Base-by-base conservation (phyloP, 352 stramenopile genomes). In the Globisporangium emineosum region DNA sequence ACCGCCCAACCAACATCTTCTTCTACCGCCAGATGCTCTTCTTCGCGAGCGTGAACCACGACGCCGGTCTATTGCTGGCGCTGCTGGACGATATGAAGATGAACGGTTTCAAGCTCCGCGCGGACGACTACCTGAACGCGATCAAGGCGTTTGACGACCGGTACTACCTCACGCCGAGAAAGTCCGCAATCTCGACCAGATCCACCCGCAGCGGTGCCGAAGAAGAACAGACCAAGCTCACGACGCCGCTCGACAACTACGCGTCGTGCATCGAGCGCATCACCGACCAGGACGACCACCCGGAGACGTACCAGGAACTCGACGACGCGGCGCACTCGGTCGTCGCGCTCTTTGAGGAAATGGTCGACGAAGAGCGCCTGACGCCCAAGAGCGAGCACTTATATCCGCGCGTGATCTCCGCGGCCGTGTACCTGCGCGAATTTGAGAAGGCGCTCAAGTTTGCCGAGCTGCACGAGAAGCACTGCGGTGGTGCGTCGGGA, bases 21-120 rank as follows among this genome's bases (percentile, higher is more conserved):
- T 89, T 91, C 57, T 91, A 86, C 47, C 72, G 81, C 0, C 66
- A 88, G 25, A 57, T 91, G 59, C 64, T 89, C 49, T 79, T 80
- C 64, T 71, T 73, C 58, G 60, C 73, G n/a, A 74, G 63, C 30
- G 54, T 63, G 21, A 76, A 65, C 5, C 65, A 67, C 17, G 71
- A 79, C 52, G 52, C 68, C 19, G 60, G 73, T 23, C 60, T 82
- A 43, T 53, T 83, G 60, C 45, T 68, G 21, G 58, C 71, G 37
- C 52, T 87, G 29, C 27, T 91, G 21, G 68, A 86, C 42, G 79
- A 87, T 43, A 89, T 89, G 79, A 83, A 83, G 57, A 57, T 89
- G 45, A 89, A 91, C 45, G 79, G 82, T 12, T 89, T 81, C 62
- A 86, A 84, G 51, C 47, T 89, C 47, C 79, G 82, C 52, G 60